Conservation (phyloP, 2,329 filamentous ascomycete species). For the Fusarium sororula region DNA sequence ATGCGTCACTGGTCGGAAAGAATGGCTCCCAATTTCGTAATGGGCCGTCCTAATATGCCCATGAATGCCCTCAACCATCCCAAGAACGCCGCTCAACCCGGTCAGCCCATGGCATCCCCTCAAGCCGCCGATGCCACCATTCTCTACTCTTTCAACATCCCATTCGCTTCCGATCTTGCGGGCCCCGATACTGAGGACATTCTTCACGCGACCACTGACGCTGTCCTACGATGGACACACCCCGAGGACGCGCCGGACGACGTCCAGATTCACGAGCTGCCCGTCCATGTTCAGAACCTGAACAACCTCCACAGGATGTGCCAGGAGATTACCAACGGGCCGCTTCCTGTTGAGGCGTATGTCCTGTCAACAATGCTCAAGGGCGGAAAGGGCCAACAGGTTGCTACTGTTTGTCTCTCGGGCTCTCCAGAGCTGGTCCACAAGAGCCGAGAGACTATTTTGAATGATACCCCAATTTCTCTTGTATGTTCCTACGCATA, state of each 20-base stretch:
- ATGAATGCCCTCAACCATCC: slow-evolving; percentile 66
- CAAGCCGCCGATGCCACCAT: slow-evolving; percentile 80
- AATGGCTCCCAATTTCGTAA: slow-evolving; percentile 74
- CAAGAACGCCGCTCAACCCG: slow-evolving; percentile 62
- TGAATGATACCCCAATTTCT: slow-evolving; percentile 92
- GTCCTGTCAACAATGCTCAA: slow-evolving; percentile 86
- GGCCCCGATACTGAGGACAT: slow-evolving; percentile 96
- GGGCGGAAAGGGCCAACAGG: slow-evolving; percentile 69
- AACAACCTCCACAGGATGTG: slow-evolving; percentile 82
- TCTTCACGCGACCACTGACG: slow-evolving; percentile 87
- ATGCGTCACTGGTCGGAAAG: slow-evolving; percentile 78
- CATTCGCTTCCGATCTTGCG: slow-evolving; percentile 90
- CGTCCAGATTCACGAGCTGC: slow-evolving; percentile 85
- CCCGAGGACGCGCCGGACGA: slow-evolving; percentile 86
- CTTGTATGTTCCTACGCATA: slow-evolving; percentile 71
- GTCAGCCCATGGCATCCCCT: slow-evolving; percentile 70
- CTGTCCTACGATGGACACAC: slow-evolving; percentile 92
- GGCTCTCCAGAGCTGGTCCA: slow-evolving; percentile 88
- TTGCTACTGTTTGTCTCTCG: slow-evolving; percentile 91
- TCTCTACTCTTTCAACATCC: slow-evolving; percentile 96
- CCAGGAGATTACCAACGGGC: slow-evolving; percentile 77
- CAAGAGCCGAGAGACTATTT: slow-evolving; percentile 86
- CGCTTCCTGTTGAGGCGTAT: slow-evolving; percentile 80
- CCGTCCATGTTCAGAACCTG: slow-evolving; percentile 90
- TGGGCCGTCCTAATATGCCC: slow-evolving; percentile 68